These are phyloP conservation scores for Tetrahymena thermophila DNA, from an alignment of 73 alveolate species.

Conservation along the genomic window DNA sequence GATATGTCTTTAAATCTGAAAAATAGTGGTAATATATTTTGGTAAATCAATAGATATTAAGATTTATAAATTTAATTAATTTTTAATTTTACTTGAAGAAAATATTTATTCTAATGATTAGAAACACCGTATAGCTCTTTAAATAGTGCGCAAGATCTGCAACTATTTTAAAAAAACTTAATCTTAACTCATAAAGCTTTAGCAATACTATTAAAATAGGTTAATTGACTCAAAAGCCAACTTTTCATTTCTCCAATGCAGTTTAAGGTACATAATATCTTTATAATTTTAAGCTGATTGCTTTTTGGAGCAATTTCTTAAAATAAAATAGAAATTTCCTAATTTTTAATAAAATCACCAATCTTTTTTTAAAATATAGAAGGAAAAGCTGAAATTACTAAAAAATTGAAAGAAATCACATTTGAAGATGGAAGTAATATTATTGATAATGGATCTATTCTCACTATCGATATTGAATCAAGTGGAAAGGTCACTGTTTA, in stretches of 20 bases:
- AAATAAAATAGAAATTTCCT: neutral
- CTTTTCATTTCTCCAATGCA: neutral
- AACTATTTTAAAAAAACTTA: neutral
- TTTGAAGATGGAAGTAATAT: neutral
- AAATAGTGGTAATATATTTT: neutral
- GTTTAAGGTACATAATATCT: neutral
- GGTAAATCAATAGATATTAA: neutral
- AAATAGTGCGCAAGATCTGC: neutral
- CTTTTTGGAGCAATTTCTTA: neutral
- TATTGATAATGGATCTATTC: neutral
- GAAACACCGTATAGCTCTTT: neutral
- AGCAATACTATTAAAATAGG: neutral
- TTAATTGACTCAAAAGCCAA: neutral
- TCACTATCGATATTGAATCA: neutral
- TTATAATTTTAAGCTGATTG: neutral
- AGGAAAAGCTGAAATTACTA: neutral
- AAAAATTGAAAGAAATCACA: neutral
- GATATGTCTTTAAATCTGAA: neutral
- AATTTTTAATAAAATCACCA: neutral
- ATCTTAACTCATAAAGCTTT: neutral
- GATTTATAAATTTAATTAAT: neutral
- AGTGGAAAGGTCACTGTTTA: constrained; percentile 46
- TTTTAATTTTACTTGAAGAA: neutral
- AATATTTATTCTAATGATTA: neutral
- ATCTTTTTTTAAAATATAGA: neutral